These are phyloP conservation scores for Quercus mongolica DNA, from an alignment of 306 rosid genomes.

Conservation along the genomic window DNA sequence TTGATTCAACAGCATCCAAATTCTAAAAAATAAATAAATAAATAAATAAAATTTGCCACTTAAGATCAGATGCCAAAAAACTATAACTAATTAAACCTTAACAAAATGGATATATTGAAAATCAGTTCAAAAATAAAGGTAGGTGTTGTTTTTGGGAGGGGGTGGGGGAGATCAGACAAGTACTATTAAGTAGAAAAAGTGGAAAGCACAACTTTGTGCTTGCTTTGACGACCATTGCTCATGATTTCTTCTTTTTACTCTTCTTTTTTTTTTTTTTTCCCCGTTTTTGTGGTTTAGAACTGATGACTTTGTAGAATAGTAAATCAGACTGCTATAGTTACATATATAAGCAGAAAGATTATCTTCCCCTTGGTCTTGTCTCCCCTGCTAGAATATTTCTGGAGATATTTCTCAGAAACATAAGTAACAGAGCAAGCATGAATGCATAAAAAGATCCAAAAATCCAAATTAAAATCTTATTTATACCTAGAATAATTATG, in stretches of 20 bases:
- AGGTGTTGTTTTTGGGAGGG: too few relatives aligned
- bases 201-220: neutral
- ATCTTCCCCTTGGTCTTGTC: neutral
- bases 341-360: neutral
- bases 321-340: neutral
- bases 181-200: neutral
- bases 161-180: neutral
- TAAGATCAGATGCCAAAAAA: slow-evolving; percentile 13
- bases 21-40: slow-evolving; percentile 32
- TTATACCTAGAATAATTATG: too few relatives aligned
- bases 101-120: neutral
- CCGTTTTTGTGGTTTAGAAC: neutral
- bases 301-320: neutral
- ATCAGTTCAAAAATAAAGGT: neutral
- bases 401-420: neutral
- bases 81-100: slow-evolving; percentile 5
- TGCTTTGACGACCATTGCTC: neutral
- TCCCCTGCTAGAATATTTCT: neutral
- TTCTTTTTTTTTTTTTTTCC: neutral
- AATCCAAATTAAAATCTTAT: neutral
- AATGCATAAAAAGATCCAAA: neutral
- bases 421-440: neutral
- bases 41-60: neutral
- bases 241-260: neutral
- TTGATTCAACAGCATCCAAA: slow-evolving; percentile 66